Evolutionary conservation across 2,329 filamentous ascomycete species (phyloP), one percentile per base, ranked within the genome.

Genomic region (Herpotrichia juniperi): DNA sequence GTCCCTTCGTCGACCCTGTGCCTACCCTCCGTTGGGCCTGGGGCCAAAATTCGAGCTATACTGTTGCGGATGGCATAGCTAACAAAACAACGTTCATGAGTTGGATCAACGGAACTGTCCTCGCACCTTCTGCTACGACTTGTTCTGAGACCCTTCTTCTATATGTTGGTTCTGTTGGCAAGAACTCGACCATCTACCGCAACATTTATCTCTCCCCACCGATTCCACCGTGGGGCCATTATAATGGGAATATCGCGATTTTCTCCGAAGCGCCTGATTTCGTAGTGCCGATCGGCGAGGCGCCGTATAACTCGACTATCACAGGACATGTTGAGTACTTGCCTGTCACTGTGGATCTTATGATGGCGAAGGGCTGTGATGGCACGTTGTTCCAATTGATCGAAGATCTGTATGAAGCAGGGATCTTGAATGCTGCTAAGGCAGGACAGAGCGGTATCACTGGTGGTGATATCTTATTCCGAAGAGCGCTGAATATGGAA

Each of bases 311-410:
- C 42, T 79, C 75, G 7, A 78, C 73, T 3, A 74, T 82, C n/a
- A 82, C 80, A 0, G 55, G 72, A 0, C 76, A 81, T 49, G 71
- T 72, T 1, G 81, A 84, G 63, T 75, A 76, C 40, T 64, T 87
- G 28, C 85, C 85, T 0, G 84, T 87, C 0, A 79, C 81, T 1
- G 78, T 86, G 0, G 77, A 84, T 54, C 72, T 87, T 17, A 71
- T 87, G 69, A 84, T 78, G 0, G 81, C 83, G 0, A 81, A 79
- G 56, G 84, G 84, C 0, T 88, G 85, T 55, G 85, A 87, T 68
- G 81, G 82, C 0, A 76, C 87, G 73, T 60, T 87, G 22, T 81
- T 81, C 35, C 77, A 76, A 37, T 65, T 87, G 44, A 80, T 83
- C 2, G 71, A 78, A 44, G 80, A 83, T 35, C 54, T 87, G 50